phyloP scores from a whole-genome alignment of 371 early-diverging fungal genomes.

The Parasitella parasitica region DNA sequence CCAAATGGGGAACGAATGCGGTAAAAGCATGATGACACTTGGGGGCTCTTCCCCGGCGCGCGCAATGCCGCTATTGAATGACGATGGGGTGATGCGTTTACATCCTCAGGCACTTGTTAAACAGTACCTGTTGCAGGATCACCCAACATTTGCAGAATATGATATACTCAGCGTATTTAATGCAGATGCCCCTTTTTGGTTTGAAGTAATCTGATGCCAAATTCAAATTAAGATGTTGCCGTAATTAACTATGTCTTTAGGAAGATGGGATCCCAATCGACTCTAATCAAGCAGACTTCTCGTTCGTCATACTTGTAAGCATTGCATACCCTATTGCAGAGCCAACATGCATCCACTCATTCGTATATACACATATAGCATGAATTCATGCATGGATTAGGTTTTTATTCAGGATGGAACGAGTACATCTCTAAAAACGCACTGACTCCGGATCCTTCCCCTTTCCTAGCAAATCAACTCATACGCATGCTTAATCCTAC shows the following conservation, averaged over 20 bases:
- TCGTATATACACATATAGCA: conserved; percentile 39
- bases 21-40: conserved; percentile 21
- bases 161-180: conserved; percentile 66
- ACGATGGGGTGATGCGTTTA: conserved; percentile 29
- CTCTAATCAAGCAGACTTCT: conserved; percentile 52
- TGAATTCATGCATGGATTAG: conserved; percentile 67
- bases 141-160: conserved; percentile 27
- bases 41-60: conserved; percentile 43
- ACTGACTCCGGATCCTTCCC: conserved; percentile 19
- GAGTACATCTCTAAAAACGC: conserved; percentile 20
- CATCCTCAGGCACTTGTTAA: conserved; percentile 64
- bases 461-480: conserved; percentile 37
- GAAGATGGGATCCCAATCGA: conserved; percentile 38
- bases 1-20: conserved; percentile 23
- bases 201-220: too few species aligned
- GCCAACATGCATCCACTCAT: conserved; percentile 61
- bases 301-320: conserved; percentile 47
- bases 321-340: not conserved
- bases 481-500: conserved; percentile 1
- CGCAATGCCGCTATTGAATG: conserved; percentile 25
- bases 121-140: conserved; percentile 32
- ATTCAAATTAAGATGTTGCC: too few species aligned
- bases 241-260: too few species aligned
- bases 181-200: conserved; percentile 52
- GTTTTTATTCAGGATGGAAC: conserved; percentile 54